Base-by-base conservation (phyloP, 106 monocot genomes). In the Triglochin maritima region DNA sequence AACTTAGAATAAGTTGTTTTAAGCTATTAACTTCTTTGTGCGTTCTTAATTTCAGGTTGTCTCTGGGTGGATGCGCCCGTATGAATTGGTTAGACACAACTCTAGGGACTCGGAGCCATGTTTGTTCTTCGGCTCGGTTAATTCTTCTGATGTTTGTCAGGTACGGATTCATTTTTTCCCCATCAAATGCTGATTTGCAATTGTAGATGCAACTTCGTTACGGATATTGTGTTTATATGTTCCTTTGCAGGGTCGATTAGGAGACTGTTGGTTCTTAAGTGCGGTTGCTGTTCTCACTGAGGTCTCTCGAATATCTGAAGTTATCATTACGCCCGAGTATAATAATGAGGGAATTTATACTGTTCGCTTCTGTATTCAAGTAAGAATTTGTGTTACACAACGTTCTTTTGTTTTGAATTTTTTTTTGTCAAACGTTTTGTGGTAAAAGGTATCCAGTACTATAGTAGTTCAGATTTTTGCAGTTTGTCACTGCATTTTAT, bases 141-240 rank as follows among this genome's bases (percentile, higher is more conserved):
- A 98, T 81, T 92, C 98, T 59, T 98, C 98, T 44, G 98, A 98
- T 98, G 98, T 98, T 76, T 98, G 98, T 73, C 98, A 98, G 92
- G 98, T 89, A 54, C 9, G 42, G 2, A 54, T 66, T 17, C 49
- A 29, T 6, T 10, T 56, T 50, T 5, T 49, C 16, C 17, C 41
- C 17, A 44, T 49, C 29, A 0, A 29, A 29, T 29, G 29, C 29
- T 29, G 29, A 29, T 29, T 29, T 29, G 29, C 29, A 29, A 29
- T 1, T 29, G 29, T 29, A 29, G 1, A 29, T 29, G 29, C 1
- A 29, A 29, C 55, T 59, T 69, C 29, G 43, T 59, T n/a, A 47
- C 46, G 17, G 15, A 11, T 10, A 2, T 48, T 60, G 17, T 71
- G 8, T 61, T 62, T 46, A 13, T 45, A 43, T 43, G 5, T 5